Percentiles rank a stretch among this genome's conserved stretches.
Conservation (phyloP, 176 grass and related monocot genomes). For the bread wheat (Triticum aestivum) region IWGSC_CS_RefSeq_v2.1 NC_057797.1:34848526-34849025, state of each 20-base stretch:
- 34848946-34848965: constrained; percentile 52
- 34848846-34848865: constrained; percentile 28
- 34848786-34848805: neutral
- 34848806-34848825: constrained; percentile 41
- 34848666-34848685: constrained; percentile 36
- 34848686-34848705: constrained; percentile 36
- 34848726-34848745: constrained; percentile 43
- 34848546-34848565: neutral
- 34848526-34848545: neutral
- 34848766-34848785: neutral
- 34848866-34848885: constrained; percentile 7
- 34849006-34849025: neutral
- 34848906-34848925: constrained; percentile 70
- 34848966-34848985: constrained; percentile 58
- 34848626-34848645: constrained; percentile 2
- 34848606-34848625: constrained; percentile 32
- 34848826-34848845: constrained; percentile 56
- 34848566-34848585: constrained; percentile 35
- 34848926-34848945: constrained; percentile 48
- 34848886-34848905: neutral
- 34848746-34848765: too few relatives aligned
- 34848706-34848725: constrained; percentile 34
- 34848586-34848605: constrained; percentile 34
- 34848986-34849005: constrained; percentile 25
- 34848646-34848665: constrained; percentile 4